phyloP scores from a whole-genome alignment of 805 yeast species.

The Aciculoconidium aculeatum region DNA sequence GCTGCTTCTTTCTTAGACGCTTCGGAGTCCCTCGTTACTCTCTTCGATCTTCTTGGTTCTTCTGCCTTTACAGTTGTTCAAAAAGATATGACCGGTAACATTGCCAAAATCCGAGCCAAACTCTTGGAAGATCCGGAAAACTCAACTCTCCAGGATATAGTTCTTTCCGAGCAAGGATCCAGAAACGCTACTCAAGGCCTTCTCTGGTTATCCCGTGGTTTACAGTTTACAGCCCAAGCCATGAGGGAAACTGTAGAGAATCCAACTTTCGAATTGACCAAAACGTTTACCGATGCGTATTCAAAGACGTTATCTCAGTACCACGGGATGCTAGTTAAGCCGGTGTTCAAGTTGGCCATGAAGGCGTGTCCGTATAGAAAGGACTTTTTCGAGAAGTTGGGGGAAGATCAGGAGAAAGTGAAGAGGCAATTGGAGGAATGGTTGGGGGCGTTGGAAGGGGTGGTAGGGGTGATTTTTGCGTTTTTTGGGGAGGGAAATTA shows the following conservation, averaged over 20 bases:
- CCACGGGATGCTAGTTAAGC: constrained; percentile 78
- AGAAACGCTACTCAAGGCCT: constrained; percentile 88
- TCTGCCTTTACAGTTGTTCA: constrained; percentile 83
- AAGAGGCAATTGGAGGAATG: constrained; percentile 58
- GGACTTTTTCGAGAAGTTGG: constrained; percentile 78
- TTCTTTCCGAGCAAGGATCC: constrained; percentile 61
- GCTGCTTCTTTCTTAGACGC: constrained; percentile 80
- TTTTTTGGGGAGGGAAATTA: constrained; percentile 78
- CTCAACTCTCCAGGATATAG: constrained; percentile 72
- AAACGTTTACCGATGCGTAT: constrained; percentile 82
- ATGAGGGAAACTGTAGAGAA: constrained; percentile 71
- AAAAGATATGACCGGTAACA: constrained; percentile 83
- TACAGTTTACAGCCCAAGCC: constrained; percentile 86
- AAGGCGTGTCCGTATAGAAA: constrained; percentile 89
- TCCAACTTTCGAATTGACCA: constrained; percentile 60
- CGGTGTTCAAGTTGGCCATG: constrained; percentile 90
- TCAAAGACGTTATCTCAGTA: constrained; percentile 71
- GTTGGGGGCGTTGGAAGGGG: constrained; percentile 70
- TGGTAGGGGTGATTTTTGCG: constrained; percentile 66
- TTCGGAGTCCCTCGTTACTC: constrained; percentile 72
- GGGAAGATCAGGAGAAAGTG: constrained; percentile 67
- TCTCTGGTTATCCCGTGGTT: constrained; percentile 80
- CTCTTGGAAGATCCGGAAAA: constrained; percentile 58
- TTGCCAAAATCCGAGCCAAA: constrained; percentile 64
- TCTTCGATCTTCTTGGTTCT: constrained; percentile 80